phyloP scores from a whole-genome alignment of 2,329 filamentous ascomycete species.

The Penicillium fuscoglaucum region DNA sequence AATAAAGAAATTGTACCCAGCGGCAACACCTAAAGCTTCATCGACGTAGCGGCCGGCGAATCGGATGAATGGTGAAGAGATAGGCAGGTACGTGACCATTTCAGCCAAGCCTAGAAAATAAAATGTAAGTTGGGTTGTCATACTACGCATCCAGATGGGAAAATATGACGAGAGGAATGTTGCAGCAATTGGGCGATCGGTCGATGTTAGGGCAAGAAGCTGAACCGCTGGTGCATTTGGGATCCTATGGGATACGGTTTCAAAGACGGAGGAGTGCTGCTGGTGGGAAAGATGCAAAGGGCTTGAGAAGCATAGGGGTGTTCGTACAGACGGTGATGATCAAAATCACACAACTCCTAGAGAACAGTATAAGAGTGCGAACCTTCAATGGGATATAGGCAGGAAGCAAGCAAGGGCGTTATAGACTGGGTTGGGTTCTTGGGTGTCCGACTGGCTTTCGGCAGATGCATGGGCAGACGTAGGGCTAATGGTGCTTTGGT shows the following conservation, averaged over 20 bases:
- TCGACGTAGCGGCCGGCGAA: slow-evolving; percentile 52
- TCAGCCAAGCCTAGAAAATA: slow-evolving; percentile 45
- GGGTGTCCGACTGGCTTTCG: slow-evolving; percentile 6
- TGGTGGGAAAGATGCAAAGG: slow-evolving; percentile 11
- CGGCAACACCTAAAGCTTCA: slow-evolving; percentile 49
- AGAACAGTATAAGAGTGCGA: slow-evolving; percentile 35
- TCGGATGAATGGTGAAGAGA: slow-evolving; percentile 49
- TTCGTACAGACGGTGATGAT: slow-evolving; percentile 49
- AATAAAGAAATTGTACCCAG: slow-evolving; percentile 54
- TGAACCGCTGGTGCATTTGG: slow-evolving; percentile 9
- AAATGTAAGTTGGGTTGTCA: slow-evolving; percentile 19
- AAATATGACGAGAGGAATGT: background rate
- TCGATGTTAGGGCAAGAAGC: background rate
- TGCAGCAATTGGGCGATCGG: background rate
- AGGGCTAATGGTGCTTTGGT: background rate
- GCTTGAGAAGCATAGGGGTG: background rate
- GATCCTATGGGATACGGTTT: background rate
- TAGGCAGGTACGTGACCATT: slow-evolving; percentile 53
- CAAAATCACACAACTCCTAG: slow-evolving; percentile 48
- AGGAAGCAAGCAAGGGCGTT: slow-evolving; percentile 1
- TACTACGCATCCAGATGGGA: slow-evolving; percentile 1
- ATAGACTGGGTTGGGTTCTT: slow-evolving; percentile 7
- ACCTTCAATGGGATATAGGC: slow-evolving; percentile 6
- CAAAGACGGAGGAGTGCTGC: slow-evolving; percentile 4
- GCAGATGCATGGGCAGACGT: background rate